Percentiles rank a stretch among this genome's conserved stretches.
These are phyloP conservation scores for Aspergillus cristatus DNA, from an alignment of 495 filamentous ascomycete species.

Conservation along the genomic window DNA sequence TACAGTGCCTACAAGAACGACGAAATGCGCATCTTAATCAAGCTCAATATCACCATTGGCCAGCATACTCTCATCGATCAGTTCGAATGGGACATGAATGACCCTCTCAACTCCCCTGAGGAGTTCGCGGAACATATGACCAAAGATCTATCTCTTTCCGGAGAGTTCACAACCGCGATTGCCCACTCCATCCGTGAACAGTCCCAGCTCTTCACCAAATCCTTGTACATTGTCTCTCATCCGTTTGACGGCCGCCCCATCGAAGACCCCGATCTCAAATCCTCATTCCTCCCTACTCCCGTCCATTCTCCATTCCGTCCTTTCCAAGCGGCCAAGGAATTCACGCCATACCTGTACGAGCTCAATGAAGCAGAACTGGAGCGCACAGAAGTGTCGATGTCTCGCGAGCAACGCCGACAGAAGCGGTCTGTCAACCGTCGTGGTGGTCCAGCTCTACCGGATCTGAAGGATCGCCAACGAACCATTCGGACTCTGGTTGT, in stretches of 20 bases:
- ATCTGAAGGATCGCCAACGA: constrained; percentile 88
- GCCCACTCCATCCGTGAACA: constrained; percentile 96
- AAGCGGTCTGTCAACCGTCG: constrained; percentile 91
- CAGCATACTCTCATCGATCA: constrained; percentile 91
- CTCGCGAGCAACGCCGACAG: constrained; percentile 84
- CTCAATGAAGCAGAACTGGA: constrained; percentile 86
- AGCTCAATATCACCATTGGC: constrained; percentile 96
- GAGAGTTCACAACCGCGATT: constrained; percentile 95
- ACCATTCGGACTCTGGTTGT: constrained; percentile 75
- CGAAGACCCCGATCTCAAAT: constrained; percentile 78
- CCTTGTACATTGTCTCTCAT: constrained; percentile 85
- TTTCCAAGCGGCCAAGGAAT: constrained; percentile 85
- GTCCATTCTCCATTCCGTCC: constrained; percentile 76
- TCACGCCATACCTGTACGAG: constrained; percentile 85
- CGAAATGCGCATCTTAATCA: constrained; percentile 92
- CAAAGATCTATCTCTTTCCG: constrained; percentile 80
- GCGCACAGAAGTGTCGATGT: constrained; percentile 81
- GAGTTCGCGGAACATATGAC: constrained; percentile 88
- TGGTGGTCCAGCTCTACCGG: constrained; percentile 87
- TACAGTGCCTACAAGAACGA: constrained; percentile 96
- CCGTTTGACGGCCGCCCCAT: constrained; percentile 91
- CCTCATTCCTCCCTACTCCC: constrained; percentile 80
- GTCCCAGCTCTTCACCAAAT: constrained; percentile 84
- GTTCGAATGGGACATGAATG: constrained; percentile 99
- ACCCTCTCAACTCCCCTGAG: constrained; percentile 84